A percentile compares a stretch with the other conserved stretches of the same genome.
Conservation (phyloP, 306 rosid genomes). For the Abrus precatorius region DNA sequence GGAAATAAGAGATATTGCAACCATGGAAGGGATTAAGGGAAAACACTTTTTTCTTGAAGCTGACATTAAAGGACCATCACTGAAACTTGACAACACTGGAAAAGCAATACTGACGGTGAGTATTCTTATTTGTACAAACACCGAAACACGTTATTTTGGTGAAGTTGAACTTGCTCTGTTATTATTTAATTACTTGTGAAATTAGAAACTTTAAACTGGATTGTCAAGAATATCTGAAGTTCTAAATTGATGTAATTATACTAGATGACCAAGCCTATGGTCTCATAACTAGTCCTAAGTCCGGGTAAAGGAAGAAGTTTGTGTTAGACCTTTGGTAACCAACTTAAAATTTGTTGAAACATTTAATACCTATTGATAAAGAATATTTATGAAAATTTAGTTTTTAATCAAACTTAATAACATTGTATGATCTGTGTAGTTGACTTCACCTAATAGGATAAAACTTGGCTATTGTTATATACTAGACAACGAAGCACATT, state of each 20-base stretch:
- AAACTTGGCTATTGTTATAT: no score
- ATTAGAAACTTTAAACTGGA: constrained; percentile 15
- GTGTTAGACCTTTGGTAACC: no score
- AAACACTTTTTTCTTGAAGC: constrained; percentile 85
- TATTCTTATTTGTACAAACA: constrained; percentile 16
- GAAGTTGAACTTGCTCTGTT: constrained; percentile 8
- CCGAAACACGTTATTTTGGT: constrained; percentile 15
- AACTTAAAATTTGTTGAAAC: no score
- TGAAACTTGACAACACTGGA: constrained; percentile 94
- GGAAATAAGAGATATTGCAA: constrained; percentile 91
- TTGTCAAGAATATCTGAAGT: constrained; percentile 5
- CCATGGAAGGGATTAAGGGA: constrained; percentile 74
- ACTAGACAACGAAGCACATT: no score
- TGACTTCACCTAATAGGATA: no score
- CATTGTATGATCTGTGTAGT: no score
- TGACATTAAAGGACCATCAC: constrained; percentile 85
- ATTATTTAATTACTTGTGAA: not conserved
- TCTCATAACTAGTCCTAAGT: not conserved
- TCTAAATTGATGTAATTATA: constrained; percentile 22
- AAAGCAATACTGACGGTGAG: constrained; percentile 87
- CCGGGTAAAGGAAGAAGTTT: no score
- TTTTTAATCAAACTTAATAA: no score
- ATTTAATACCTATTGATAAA: no score
- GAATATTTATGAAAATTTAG: no score
- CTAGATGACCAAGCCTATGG: constrained; percentile 7